Conservation (phyloP, 768 basidiomycete species). For the Mycena rosella region DNA sequence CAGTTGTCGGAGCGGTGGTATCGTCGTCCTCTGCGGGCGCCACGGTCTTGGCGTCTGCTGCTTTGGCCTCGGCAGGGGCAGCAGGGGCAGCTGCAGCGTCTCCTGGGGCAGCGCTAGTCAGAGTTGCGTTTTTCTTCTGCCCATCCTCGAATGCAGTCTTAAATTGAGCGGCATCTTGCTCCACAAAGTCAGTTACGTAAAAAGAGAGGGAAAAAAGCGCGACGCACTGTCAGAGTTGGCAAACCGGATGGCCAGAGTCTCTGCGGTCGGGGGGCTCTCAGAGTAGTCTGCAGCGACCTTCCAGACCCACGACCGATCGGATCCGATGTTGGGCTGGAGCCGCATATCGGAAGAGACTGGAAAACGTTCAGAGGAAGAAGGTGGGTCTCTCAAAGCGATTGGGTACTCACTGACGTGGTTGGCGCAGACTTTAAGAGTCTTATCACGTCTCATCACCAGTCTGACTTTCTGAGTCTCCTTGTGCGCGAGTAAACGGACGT, state of each 20-base stretch:
- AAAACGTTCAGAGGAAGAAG: constrained; percentile 22
- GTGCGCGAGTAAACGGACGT: constrained; percentile 92
- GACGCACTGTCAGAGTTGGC: constrained; percentile 93
- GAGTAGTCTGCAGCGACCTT: constrained; percentile 96
- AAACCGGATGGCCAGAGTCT: constrained; percentile 98
- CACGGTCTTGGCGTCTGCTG: constrained; percentile 26
- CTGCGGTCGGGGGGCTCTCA: constrained; percentile 88
- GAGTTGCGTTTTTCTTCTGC: constrained; percentile 73
- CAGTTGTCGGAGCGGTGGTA: constrained; percentile 21
- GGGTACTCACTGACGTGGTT: constrained; percentile 87
- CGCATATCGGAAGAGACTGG: constrained; percentile 91
- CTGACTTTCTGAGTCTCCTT: constrained; percentile 92
- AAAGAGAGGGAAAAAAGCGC: too few relatives aligned
- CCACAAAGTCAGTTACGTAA: constrained; percentile 17
- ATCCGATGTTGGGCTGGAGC: constrained; percentile 97
- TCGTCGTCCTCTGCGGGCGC: constrained; percentile 39
- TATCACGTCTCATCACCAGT: constrained; percentile 99
- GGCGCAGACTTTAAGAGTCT: constrained; percentile 99
- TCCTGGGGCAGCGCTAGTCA: constrained; percentile 45
- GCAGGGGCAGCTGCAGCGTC: constrained; percentile 33
- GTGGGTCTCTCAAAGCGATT: constrained; percentile 37
- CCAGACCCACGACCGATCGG: constrained; percentile 99
- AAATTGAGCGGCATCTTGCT: constrained; percentile 89
- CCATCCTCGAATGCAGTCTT: constrained; percentile 91
- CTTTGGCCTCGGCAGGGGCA: constrained; percentile 30